Base-by-base conservation (phyloP, 2,329 filamentous ascomycete species). In the Colletotrichum lini region DNA sequence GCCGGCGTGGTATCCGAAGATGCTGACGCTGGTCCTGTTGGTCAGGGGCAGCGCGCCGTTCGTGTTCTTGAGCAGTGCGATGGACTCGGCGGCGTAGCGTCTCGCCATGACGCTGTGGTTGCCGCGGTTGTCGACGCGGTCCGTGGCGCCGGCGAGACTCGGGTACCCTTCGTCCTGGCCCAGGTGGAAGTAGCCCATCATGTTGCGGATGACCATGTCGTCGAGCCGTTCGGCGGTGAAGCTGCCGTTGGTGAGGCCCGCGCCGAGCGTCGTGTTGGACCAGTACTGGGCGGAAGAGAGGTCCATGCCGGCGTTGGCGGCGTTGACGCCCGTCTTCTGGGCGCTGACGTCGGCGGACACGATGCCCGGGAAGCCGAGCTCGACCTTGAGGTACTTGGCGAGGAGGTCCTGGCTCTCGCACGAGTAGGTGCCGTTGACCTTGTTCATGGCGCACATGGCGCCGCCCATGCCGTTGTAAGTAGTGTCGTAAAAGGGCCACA, bases 11-110 rank as follows among this genome's bases (percentile, higher is more conserved):
- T 40, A 64, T 4, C 65, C 65, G 26, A 68, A 68, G 12, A 68
- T 68, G n/a, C 58, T 63, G 18, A 68, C 63, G 6, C 57, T 62
- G 4, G 58, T 30, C 52, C 47, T 62, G 86, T 85, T 84, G 60
- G 85, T 87, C 2, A 92, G 79, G 0, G 93, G 93, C 1, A 95
- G 83, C 0, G 91, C 78, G 12, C 83, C 83, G 45, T 87, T 86
- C 10, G 93, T 87, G 73, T 95, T 95, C 82, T 94, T 94, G 53
- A 95, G 82, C 18, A 95, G 84, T 1, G 94, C 92, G 16, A 93
- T 90, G 3, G 90, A 90, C 12, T 87, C 84, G 0, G 86, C 84
- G 1, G 83, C 79, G 0, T 85, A 79, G 67, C 86, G 81, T 3
- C 86, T 83, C 0, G 86, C 88, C 0, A 89, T 74, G 5, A 78